These are phyloP conservation scores for Candida manassasensis DNA, from an alignment of 805 yeast species.

Conservation along the genomic window DNA sequence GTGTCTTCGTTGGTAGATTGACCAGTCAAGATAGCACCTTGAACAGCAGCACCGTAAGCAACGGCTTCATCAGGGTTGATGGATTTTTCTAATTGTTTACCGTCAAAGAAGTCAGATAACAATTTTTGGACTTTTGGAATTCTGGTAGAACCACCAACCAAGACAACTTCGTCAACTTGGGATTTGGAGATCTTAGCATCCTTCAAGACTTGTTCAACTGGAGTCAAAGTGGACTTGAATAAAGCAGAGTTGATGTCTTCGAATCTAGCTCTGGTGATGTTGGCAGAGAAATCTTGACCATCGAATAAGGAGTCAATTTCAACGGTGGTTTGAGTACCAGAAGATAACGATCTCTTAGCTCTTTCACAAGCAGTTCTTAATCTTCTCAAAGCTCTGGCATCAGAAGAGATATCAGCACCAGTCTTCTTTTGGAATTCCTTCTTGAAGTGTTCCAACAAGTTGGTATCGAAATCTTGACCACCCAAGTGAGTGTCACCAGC, in stretches of 20 bases:
- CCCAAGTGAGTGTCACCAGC: slow-evolving; percentile 52
- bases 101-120: slow-evolving; percentile 47
- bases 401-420: slow-evolving; percentile 42
- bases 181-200: slow-evolving; percentile 41
- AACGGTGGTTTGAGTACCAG: slow-evolving; percentile 47
- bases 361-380: slow-evolving; percentile 50
- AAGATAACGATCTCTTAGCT: slow-evolving; percentile 48
- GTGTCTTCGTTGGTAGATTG: slow-evolving; percentile 46
- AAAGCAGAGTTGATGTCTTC: slow-evolving; percentile 47
- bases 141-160: slow-evolving; percentile 51
- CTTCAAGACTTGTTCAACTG: slow-evolving; percentile 47
- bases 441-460: slow-evolving; percentile 45
- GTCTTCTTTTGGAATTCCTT: slow-evolving; percentile 45
- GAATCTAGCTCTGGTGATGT: slow-evolving; percentile 48
- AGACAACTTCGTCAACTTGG: slow-evolving; percentile 43
- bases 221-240: slow-evolving; percentile 47
- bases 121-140: slow-evolving; percentile 48
- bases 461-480: slow-evolving; percentile 51
- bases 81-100: slow-evolving; percentile 46
- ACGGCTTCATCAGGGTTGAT: slow-evolving; percentile 50
- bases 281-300: slow-evolving; percentile 47
- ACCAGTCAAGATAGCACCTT: slow-evolving; percentile 49
- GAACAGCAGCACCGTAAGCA: slow-evolving; percentile 49
- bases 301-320: slow-evolving; percentile 47
- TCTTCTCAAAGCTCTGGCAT: slow-evolving; percentile 48